Percentiles rank a stretch among this genome's conserved stretches.
Conservation (phyloP, 192 early-diverging fungal genomes). For the Allomyces arbusculus region DNA sequence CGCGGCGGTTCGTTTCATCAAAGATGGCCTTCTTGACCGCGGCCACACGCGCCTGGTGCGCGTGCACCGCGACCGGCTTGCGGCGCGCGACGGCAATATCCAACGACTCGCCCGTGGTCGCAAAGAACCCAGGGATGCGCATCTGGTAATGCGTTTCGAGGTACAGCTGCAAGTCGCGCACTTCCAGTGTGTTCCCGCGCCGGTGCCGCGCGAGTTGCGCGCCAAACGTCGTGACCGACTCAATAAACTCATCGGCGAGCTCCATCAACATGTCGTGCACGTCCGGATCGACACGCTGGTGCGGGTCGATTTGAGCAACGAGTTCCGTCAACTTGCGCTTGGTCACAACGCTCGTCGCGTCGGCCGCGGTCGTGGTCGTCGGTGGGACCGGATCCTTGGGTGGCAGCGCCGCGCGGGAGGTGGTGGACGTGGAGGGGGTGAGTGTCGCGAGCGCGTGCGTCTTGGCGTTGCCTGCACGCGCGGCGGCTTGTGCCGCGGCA, state of each 20-base stretch:
- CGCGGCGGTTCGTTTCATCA: background rate
- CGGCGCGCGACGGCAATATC: background rate
- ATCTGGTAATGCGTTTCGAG: slow-evolving; percentile 10
- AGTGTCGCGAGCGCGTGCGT: no score
- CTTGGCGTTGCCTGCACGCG: no score
- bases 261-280: slow-evolving; percentile 72
- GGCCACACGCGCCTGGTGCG: background rate
- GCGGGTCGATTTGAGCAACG: slow-evolving; percentile 62
- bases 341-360: no score
- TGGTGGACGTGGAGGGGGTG: no score
- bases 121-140: background rate
- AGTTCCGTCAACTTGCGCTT: slow-evolving; percentile 52
- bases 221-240: slow-evolving; percentile 59
- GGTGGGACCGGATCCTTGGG: no score
- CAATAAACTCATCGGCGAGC: slow-evolving; percentile 72
- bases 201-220: slow-evolving; percentile 69
- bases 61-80: background rate
- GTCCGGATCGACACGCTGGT: slow-evolving; percentile 53
- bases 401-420: no score
- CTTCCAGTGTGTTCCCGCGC: slow-evolving; percentile 49
- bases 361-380: no score
- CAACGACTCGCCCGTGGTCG: background rate
- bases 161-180: slow-evolving; percentile 72
- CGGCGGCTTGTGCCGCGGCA: no score
- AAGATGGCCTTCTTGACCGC: background rate